Evolutionary conservation across 495 filamentous ascomycete genomes (phyloP).

Genomic region (Penicillium pancosmium): DNA sequence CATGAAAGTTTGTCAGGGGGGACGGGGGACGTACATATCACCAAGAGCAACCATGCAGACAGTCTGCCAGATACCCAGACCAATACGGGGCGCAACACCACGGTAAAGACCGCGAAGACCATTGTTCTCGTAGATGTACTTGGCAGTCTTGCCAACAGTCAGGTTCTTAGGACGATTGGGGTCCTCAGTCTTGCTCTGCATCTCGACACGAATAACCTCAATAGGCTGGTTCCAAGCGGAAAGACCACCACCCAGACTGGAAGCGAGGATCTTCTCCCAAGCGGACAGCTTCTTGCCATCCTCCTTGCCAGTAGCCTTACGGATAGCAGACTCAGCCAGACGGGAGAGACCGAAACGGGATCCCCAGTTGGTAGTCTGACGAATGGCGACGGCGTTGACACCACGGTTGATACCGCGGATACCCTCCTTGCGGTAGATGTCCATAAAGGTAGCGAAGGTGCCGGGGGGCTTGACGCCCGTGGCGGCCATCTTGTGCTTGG

Average conservation of each 20-base stretch:
- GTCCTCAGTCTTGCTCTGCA: constrained; percentile 98
- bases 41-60: constrained; percentile 99
- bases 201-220: constrained; percentile 99
- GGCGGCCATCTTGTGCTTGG: constrained; percentile 91
- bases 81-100: constrained; percentile 91
- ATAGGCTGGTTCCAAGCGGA: constrained; percentile 99
- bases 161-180: constrained; percentile 98
- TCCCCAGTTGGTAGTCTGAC: constrained; percentile 99
- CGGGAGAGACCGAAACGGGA: constrained; percentile 91
- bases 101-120: constrained; percentile 94
- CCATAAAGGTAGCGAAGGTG: constrained; percentile 93
- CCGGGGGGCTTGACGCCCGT: constrained; percentile 79
- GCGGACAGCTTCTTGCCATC: constrained; percentile 73
- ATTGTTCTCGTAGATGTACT: constrained; percentile 89
- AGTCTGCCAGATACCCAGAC: constrained; percentile 97
- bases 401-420: constrained; percentile 96
- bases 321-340: constrained; percentile 86
- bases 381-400: constrained; percentile 96
- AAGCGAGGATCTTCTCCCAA: constrained; percentile 87
- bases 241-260: constrained; percentile 86
- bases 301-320: constrained; percentile 77
- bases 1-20: constrained; percentile 15
- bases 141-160: constrained; percentile 90
- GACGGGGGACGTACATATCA: constrained; percentile 77
- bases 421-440: constrained; percentile 93